Base-by-base conservation (phyloP, 2,329 filamentous ascomycete genomes). In the Cladosporium sp. region DNA sequence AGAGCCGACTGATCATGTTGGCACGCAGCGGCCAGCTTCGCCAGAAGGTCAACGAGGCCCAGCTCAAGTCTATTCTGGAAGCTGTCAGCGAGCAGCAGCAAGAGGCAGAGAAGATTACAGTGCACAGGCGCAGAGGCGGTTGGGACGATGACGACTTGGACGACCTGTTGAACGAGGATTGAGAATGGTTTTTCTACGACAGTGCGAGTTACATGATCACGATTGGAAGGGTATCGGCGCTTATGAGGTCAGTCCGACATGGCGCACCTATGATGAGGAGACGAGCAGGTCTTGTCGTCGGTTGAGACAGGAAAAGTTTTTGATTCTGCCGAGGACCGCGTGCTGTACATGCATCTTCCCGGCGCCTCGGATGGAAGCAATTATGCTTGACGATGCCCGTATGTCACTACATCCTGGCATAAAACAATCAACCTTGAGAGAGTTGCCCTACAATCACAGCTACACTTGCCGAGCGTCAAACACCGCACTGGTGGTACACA, bases 1-100 rank as follows among this genome's bases (percentile, higher is more conserved):
- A 99, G 79, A 92, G 95, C 80, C 78, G 93, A 51, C 83, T 99
- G 57, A 92, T 99, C 74, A 91, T 88, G 85, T 83, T 99, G 58
- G 93, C 94, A 58, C 85, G 91, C 68, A 84, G 87, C 22, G 92
- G 93, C 22, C 94, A 97, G 78, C 79, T 99, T 66, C 81, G 90
- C 56, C 78, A 84, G 61, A 95, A 96, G 73, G 91, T 99, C 47
- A 93, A 89, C 1, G 94, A 99, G 75, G 86, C 87, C 49, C 92
- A 97, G 78, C 80, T 99, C 68, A 97, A 97, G 79, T 91, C 96
- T 64, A 80, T 99, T 58, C 77, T 99, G 62, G 89, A 86, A 62
- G 90, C 91, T 15, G 84, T 97, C 59, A 87, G 90, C 22, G 91
- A 96, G 69, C 75, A 78, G 70, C 62, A 66, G 88, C 82, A 86